Evolutionary conservation across 1,139 yeast species (phyloP).

Genomic region (Saccharomyces hybrid): DNA sequence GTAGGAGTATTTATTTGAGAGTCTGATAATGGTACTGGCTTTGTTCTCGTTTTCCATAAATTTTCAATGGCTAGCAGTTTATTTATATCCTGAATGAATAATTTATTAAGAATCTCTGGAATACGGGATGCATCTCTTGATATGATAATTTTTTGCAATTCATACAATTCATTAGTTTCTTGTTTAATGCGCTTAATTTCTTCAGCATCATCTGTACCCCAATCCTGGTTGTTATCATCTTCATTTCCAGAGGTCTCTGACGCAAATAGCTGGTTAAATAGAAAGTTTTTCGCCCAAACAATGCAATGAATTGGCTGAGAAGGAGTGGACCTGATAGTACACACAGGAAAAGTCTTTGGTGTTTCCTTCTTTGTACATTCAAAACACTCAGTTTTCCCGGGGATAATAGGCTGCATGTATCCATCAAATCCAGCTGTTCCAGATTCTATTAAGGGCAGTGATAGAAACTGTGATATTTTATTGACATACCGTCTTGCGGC

Average conservation of each 20-base stretch:
- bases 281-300: slow-evolving; percentile 93
- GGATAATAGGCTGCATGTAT: slow-evolving; percentile 84
- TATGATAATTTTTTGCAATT: slow-evolving; percentile 45
- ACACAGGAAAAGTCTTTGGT: slow-evolving; percentile 88
- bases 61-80: slow-evolving; percentile 64
- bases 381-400: slow-evolving; percentile 81
- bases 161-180: slow-evolving; percentile 71
- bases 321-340: slow-evolving; percentile 95
- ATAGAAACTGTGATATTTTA: slow-evolving; percentile 63
- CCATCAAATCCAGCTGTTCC: slow-evolving; percentile 96
- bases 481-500: slow-evolving; percentile 91
- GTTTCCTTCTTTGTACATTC: slow-evolving; percentile 84
- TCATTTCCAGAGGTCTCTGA: slow-evolving; percentile 33
- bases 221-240: slow-evolving; percentile 34
- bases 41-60: slow-evolving; percentile 65
- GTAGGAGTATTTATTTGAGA: slow-evolving; percentile 12
- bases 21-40: slow-evolving; percentile 53
- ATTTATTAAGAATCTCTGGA: slow-evolving; percentile 41
- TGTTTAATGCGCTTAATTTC: slow-evolving; percentile 62
- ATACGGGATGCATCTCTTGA: slow-evolving; percentile 26
- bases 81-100: slow-evolving; percentile 64
- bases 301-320: slow-evolving; percentile 93
- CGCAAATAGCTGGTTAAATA: slow-evolving; percentile 68
- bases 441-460: slow-evolving; percentile 76
- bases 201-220: slow-evolving; percentile 53